Evolutionary conservation across 2,329 filamentous ascomycete genomes (phyloP).

Genomic region (Aspergillus ustus): DNA sequence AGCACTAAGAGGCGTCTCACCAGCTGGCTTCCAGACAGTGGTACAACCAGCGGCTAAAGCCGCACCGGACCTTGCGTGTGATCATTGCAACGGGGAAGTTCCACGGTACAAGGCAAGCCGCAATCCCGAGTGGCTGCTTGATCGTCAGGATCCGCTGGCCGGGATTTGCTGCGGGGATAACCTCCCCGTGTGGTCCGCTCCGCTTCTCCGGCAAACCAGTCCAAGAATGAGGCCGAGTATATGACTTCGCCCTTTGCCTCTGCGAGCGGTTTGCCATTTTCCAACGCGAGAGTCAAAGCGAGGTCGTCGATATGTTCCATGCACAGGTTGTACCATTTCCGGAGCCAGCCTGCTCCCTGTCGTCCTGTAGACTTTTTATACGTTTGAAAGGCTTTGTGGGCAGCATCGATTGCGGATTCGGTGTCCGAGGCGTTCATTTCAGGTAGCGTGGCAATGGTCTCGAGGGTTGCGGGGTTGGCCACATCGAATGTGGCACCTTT

Average conservation of each 20-base stretch:
- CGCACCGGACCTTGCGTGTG: slow-evolving; percentile 38
- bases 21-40: slow-evolving; percentile 41
- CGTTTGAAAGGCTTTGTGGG: slow-evolving; percentile 6
- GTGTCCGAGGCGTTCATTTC: slow-evolving; percentile 16
- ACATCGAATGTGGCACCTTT: slow-evolving; percentile 13
- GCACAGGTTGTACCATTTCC: slow-evolving; percentile 62
- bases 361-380: slow-evolving; percentile 13
- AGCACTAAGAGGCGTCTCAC: slow-evolving; percentile 40
- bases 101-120: slow-evolving; percentile 84
- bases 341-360: slow-evolving; percentile 35
- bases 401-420: slow-evolving; percentile 9
- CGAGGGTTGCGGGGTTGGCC: slow-evolving; percentile 17
- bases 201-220: slow-evolving; percentile 60
- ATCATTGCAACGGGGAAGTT: slow-evolving; percentile 84
- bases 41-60: slow-evolving; percentile 46
- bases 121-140: slow-evolving; percentile 83
- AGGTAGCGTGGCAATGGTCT: slow-evolving; percentile 10
- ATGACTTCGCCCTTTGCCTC: slow-evolving; percentile 55
- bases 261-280: slow-evolving; percentile 64
- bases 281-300: slow-evolving; percentile 59
- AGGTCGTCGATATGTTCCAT: slow-evolving; percentile 58
- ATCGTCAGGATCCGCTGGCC: slow-evolving; percentile 64
- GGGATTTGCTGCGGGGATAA: slow-evolving; percentile 69
- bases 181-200: slow-evolving; percentile 54
- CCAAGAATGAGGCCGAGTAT: slow-evolving; percentile 56